Base-by-base conservation (phyloP, 2,329 filamentous ascomycete genomes). In the Diplodia mutila region DNA sequence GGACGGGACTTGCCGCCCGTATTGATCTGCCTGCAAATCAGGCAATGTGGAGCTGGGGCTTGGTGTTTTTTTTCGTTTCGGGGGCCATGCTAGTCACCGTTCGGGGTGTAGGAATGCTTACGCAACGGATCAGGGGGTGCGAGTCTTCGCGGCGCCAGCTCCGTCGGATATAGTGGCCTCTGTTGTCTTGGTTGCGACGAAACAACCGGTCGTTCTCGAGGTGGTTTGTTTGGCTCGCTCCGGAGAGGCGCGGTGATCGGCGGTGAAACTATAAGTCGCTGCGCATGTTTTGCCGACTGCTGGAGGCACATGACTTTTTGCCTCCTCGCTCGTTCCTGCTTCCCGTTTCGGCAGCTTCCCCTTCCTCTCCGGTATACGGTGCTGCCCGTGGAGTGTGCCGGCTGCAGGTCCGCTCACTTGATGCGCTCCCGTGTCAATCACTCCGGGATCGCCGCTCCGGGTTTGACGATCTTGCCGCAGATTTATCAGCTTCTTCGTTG, bases 61-160 rank as follows among this genome's bases (percentile, higher is more conserved):
- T 55, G 53, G 53, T 55, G 53, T 55, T 55, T 55, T 34, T n/a
- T 55, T 55, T 23, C 21, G 12, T 53, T 53, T 11, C 51, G 25
- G 51, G 3, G 25, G 25, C 51, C 2, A 6, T 53, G 51, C 25
- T 53, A 53, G 25, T 25, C 32, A n/a, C 53, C 18, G 32, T 11
- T n/a, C n/a, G n/a, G n/a, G n/a, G n/a, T n/a, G n/a, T n/a, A n/a
- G 21, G 32, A 34, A 16, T 6, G 53, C 53, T 55, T 55, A 55
- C 53, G 53, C 34, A 16, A 55, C n/a, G 34, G 6, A n/a, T 29
- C 14, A 29, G 25, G 25, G 25, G 18, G 18, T n/a, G 8, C 27
- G 12, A 7, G 25, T 18, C 6, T 11, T 9, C 1, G 53, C 53
- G 53, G 53, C 53, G 53, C 53, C 53, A 55, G 53, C 53, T 55